These are phyloP conservation scores for Daldinia caldariorum DNA, from an alignment of 495 filamentous ascomycete genomes.

Conservation along the genomic window DNA sequence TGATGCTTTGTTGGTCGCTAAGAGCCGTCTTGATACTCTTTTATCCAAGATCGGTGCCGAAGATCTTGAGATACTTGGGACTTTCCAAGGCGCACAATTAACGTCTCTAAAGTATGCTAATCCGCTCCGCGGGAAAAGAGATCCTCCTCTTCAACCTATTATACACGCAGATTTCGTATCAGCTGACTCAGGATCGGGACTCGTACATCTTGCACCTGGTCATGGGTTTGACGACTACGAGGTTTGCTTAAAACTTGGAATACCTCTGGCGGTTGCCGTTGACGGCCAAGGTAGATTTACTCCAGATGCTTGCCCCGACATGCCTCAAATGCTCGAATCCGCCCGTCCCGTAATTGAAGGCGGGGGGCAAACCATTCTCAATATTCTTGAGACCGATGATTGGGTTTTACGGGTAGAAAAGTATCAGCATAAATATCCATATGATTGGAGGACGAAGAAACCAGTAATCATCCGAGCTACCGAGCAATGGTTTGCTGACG, in stretches of 20 bases:
- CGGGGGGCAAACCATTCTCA: conserved; percentile 74
- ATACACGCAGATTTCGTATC: conserved; percentile 88
- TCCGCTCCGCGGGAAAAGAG: conserved; percentile 65
- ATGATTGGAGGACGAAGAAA: conserved; percentile 95
- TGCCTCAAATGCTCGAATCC: conserved; percentile 65
- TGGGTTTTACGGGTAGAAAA: conserved; percentile 71
- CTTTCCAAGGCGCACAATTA: conserved; percentile 73
- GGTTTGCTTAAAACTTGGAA: conserved; percentile 71
- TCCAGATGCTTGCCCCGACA: conserved; percentile 71
- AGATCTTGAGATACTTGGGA: conserved; percentile 60
- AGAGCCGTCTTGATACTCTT: conserved; percentile 67
- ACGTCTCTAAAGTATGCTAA: conserved; percentile 72
- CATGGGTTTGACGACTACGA: conserved; percentile 98
- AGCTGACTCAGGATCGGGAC: conserved; percentile 83
- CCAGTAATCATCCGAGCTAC: conserved; percentile 92
- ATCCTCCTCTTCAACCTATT: conserved; percentile 68
- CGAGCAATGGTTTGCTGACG: conserved; percentile 97
- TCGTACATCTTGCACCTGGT: conserved; percentile 93
- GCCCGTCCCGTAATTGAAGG: conserved; percentile 59
- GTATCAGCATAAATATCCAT: conserved; percentile 92
- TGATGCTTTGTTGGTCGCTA: conserved; percentile 66
- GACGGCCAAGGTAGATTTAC: conserved; percentile 85
- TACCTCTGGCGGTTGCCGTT: conserved; percentile 80
- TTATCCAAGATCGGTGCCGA: conserved; percentile 42
- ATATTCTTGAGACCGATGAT: conserved; percentile 62